These are phyloP conservation scores for Kwoniella pini DNA, from an alignment of 768 basidiomycete genomes.

Conservation along the genomic window DNA sequence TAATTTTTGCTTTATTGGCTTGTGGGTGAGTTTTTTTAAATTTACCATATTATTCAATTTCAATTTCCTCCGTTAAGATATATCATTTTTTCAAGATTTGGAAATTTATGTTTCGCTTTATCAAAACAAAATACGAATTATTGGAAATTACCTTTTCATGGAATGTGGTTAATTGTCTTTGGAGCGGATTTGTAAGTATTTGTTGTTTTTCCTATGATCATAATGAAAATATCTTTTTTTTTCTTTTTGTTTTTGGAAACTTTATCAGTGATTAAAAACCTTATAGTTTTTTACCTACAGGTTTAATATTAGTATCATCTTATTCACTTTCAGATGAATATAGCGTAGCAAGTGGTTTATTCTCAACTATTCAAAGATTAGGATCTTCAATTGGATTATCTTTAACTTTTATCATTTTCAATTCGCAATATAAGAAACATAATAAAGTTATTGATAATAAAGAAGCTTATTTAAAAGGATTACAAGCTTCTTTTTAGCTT, in stretches of 20 bases:
- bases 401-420: conserved; percentile 38
- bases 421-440: conserved; percentile 19
- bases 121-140: conserved; percentile 29
- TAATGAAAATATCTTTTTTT: not conserved
- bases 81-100: conserved; percentile 35
- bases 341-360: conserved; percentile 41
- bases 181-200: conserved; percentile 39
- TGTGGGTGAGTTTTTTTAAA: conserved; percentile 39
- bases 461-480: conserved; percentile 26
- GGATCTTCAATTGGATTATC: conserved; percentile 46
- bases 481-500: conserved; percentile 47
- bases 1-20: conserved; percentile 44
- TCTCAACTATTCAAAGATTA: conserved; percentile 45
- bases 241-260: not conserved
- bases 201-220: conserved; percentile 24
- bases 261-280: not conserved
- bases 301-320: conserved; percentile 41
- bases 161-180: conserved; percentile 35
- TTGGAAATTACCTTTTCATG: conserved; percentile 34
- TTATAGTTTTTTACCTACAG: conserved; percentile 45
- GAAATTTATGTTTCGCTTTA: conserved; percentile 35
- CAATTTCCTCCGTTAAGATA: too few species aligned
- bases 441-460: conserved; percentile 6
- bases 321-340: conserved; percentile 41
- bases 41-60: not conserved